phyloP scores from a whole-genome alignment of 192 early-diverging fungal species.

The Rhizoclosmatium sp. region DNA sequence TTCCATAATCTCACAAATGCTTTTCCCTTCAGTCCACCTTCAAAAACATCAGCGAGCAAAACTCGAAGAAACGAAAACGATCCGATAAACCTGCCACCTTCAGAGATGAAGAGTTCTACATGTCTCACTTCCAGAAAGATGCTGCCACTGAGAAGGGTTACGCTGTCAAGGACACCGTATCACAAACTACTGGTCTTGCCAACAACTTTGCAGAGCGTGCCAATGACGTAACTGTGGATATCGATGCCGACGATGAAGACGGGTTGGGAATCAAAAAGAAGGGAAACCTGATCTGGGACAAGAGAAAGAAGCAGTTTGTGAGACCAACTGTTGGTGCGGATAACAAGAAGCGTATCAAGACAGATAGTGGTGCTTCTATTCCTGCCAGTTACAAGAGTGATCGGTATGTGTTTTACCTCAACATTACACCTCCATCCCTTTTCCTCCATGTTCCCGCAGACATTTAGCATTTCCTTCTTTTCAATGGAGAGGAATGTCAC shows the following conservation, averaged over 20 bases:
- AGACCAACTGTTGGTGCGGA: constrained; percentile 87
- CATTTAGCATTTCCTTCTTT: constrained; percentile 33
- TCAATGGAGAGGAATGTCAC: constrained; percentile 24
- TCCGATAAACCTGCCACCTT: constrained; percentile 42
- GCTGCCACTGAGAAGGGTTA: constrained; percentile 91
- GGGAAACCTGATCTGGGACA: constrained; percentile 84
- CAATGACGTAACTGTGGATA: constrained; percentile 71
- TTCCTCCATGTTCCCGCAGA: constrained; percentile 28
- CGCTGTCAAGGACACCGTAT: constrained; percentile 40
- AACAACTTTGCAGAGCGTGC: constrained; percentile 83
- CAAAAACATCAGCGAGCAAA: neutral
- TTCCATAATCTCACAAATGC: neutral
- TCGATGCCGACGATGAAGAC: constrained; percentile 85
- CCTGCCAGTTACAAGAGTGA: constrained; percentile 88
- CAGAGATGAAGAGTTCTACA: constrained; percentile 87
- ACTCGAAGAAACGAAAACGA: constrained; percentile 40
- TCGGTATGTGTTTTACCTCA: constrained; percentile 52
- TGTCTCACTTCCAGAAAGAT: constrained; percentile 84
- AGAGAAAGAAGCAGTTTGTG: constrained; percentile 92
- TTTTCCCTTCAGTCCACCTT: constrained; percentile 13
- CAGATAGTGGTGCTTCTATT: constrained; percentile 89
- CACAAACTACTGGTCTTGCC: constrained; percentile 61
- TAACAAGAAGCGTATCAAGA: constrained; percentile 94
- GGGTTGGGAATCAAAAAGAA: constrained; percentile 57
- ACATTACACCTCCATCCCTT: neutral